A percentile compares a stretch with the other conserved stretches of the same genome.
Conservation (phyloP, 2,329 filamentous ascomycete species). For the Capronia americana region DNA sequence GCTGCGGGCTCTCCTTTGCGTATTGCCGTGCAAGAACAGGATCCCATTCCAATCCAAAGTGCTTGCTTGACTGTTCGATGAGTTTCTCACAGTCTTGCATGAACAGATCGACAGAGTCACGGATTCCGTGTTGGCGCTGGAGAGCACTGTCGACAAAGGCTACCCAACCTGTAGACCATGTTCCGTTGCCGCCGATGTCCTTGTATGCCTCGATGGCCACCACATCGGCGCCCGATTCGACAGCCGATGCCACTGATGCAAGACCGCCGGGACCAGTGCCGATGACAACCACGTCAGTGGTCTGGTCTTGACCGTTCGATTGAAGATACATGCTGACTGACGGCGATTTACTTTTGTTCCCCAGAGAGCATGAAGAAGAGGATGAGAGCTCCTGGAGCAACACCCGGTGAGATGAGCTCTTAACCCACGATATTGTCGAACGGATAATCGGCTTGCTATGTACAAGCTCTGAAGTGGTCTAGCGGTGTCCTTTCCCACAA, state of each 20-base stretch:
- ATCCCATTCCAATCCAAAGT: conserved; percentile 18
- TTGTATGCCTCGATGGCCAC: conserved; percentile 17
- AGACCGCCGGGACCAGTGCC: conserved; percentile 20
- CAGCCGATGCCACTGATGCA: conserved; percentile 15
- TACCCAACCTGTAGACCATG: conserved; percentile 21
- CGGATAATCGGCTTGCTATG: background rate
- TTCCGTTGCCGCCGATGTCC: conserved; percentile 17
- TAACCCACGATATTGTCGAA: background rate
- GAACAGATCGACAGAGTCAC: conserved; percentile 16
- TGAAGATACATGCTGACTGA: conserved; percentile 12
- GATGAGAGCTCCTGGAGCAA: background rate
- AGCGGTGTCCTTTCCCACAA: background rate
- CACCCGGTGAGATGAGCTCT: conserved; percentile 1
- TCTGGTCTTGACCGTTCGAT: conserved; percentile 22
- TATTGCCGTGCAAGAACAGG: conserved; percentile 13
- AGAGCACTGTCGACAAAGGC: conserved; percentile 11
- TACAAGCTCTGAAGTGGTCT: background rate
- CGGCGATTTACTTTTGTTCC: conserved; percentile 1
- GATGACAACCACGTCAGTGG: conserved; percentile 17
- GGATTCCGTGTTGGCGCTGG: conserved; percentile 14
- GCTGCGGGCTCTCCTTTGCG: conserved; percentile 7
- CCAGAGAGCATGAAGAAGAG: conserved; percentile 2
- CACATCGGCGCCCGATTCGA: conserved; percentile 11
- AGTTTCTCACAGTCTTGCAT: conserved; percentile 23
- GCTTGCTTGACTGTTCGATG: conserved; percentile 9